Evolutionary conservation across 1,139 yeast species (phyloP), one percentile per base, ranked within the genome.

Genomic region (Blastobotrys serpentis): DNA sequence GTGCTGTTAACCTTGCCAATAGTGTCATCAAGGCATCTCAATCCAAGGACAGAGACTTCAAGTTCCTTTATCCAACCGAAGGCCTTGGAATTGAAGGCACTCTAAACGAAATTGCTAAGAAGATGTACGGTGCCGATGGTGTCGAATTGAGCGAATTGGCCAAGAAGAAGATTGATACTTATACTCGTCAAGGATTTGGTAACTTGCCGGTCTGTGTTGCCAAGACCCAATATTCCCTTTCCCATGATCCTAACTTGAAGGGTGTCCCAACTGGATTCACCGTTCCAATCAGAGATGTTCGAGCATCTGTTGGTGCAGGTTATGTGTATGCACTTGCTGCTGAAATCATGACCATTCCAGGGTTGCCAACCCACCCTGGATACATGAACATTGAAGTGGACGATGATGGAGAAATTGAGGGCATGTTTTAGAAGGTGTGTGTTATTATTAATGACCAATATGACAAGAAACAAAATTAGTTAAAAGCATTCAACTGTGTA

Each of bases 341-440:
- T 43, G 96, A 90, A 70, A 90, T 92, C 64, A 94, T 86, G 79
- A 92, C 98, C 47, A 90, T 92, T 60, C 98, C 98, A 23, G 98
- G 98, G 53, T 78, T 92, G 66, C 96, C 98, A 52, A 92, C 98
- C 21, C 92, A 87, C 65, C 84, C 95, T 71, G 98, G 98, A 38
- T 92, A 87, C 75, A 88, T 90, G 95, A 86, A 90, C 67, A 95
- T 92, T 51, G 98, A 92, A 70, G 95, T 92, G 54, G 84, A 86
- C 65, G 90, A 84, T 47, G 84, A 88, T 52, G 98, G 97, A 52
- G 95, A 90, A 64, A 90, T 92, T 61, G 95, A 88, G 60, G 98
- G 98, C 47, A 79, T 92, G 72, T 90, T 90, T 68, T 90, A 76
- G 32, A 13, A 11, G n/a, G 5, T 10, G 19, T 25, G 7, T 25